A percentile compares a stretch with the other conserved stretches of the same genome.
These are phyloP conservation scores for Berkeleyomyces basicola DNA, from an alignment of 2,329 filamentous ascomycete genomes.

Conservation along the genomic window DNA sequence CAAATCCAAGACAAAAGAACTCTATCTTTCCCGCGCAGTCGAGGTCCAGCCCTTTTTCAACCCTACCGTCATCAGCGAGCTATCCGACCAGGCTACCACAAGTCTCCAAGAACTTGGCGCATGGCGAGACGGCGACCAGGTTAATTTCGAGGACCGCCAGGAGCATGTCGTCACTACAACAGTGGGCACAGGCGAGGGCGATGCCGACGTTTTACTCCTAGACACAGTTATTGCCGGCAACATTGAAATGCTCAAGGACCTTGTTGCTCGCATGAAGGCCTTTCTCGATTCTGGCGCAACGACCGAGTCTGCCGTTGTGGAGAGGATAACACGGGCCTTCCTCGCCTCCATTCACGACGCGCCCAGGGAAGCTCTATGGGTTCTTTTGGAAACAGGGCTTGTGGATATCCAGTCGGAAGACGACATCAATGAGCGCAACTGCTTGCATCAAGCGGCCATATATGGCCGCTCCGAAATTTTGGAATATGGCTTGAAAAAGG, in stretches of 20 bases:
- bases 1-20: slow-evolving; percentile 95
- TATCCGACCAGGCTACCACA: slow-evolving; percentile 95
- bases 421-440: slow-evolving; percentile 95
- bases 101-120: slow-evolving; percentile 86
- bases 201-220: slow-evolving; percentile 74
- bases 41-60: slow-evolving; percentile 99
- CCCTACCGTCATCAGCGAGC: slow-evolving; percentile 84
- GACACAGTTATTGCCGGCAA: slow-evolving; percentile 79
- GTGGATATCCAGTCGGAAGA: slow-evolving; percentile 90
- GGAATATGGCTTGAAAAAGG: slow-evolving; percentile 53
- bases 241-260: slow-evolving; percentile 57
- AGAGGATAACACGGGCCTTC: slow-evolving; percentile 79
- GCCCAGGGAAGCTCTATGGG: slow-evolving; percentile 54
- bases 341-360: slow-evolving; percentile 78
- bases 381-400: slow-evolving; percentile 62
- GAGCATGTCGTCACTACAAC: slow-evolving; percentile 50
- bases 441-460: slow-evolving; percentile 89
- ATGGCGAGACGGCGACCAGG: slow-evolving; percentile 91
- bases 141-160: slow-evolving; percentile 52
- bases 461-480: slow-evolving; percentile 73
- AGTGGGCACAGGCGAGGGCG: slow-evolving; percentile 66
- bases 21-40: slow-evolving; percentile 88
- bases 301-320: slow-evolving; percentile 37
- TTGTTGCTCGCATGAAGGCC: slow-evolving; percentile 54
- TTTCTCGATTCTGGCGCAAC: slow-evolving; percentile 38